These are phyloP conservation scores for Taxillus chinensis DNA, from an alignment of 164 flowering plant genomes.

Conservation along the genomic window DNA sequence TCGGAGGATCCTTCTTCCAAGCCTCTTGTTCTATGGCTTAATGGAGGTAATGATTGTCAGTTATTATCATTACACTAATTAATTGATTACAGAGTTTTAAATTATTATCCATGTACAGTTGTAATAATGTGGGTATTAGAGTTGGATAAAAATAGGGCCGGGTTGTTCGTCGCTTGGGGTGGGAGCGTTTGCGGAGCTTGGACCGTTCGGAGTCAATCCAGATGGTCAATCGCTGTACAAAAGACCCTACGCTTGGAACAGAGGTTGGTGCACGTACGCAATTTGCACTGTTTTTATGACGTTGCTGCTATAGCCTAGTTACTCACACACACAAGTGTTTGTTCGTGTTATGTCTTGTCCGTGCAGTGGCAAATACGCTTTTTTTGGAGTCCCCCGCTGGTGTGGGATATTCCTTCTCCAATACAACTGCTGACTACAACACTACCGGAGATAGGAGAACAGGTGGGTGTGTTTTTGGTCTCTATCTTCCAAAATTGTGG, in stretches of 20 bases:
- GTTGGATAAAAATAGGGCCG: slow-evolving; percentile 5
- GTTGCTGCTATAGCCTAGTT: too few species aligned
- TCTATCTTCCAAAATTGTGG: slow-evolving; percentile 23
- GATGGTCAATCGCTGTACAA: background rate
- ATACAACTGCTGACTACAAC: slow-evolving; percentile 24
- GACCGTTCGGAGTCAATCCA: slow-evolving; percentile 8
- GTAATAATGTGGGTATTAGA: too few species aligned
- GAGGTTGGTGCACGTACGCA: too few species aligned
- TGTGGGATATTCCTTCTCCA: slow-evolving; percentile 40
- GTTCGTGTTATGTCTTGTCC: too few species aligned
- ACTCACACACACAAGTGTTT: too few species aligned
- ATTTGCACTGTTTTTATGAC: too few species aligned
- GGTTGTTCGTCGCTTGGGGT: slow-evolving; percentile 11
- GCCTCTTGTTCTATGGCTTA: slow-evolving; percentile 26
- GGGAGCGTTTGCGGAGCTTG: slow-evolving; percentile 10
- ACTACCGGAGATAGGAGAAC: slow-evolving; percentile 27
- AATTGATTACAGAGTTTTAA: too few species aligned
- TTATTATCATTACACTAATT: too few species aligned
- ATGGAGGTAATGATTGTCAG: slow-evolving; percentile 15
- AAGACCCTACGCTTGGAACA: background rate
- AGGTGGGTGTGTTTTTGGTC: too few species aligned
- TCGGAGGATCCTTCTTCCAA: slow-evolving; percentile 13
- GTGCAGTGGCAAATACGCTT: slow-evolving; percentile 30
- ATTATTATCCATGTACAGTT: too few species aligned
- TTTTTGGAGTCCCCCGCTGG: slow-evolving; percentile 41